These are phyloP conservation scores for Dipodascopsis uninucleata DNA, from an alignment of 805 yeast species.

Conservation along the genomic window DNA sequence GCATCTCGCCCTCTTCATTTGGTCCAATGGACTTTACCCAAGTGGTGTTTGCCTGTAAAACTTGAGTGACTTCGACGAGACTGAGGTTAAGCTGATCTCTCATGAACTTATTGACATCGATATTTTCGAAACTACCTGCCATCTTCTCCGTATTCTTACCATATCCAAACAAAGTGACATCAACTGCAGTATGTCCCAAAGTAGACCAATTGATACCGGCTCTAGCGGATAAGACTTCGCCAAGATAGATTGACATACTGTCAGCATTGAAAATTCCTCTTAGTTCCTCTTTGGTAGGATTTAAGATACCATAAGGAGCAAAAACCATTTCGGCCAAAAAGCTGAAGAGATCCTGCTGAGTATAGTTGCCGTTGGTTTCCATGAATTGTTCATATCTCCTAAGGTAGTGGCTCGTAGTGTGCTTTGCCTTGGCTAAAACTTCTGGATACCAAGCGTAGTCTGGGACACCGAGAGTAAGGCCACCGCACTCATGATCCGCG, in stretches of 20 bases:
- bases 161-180: slow-evolving; percentile 84
- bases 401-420: slow-evolving; percentile 65
- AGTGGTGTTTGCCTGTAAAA: slow-evolving; percentile 27
- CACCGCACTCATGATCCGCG: slow-evolving; percentile 96
- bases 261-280: slow-evolving; percentile 40
- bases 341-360: slow-evolving; percentile 1
- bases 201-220: slow-evolving; percentile 96
- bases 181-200: slow-evolving; percentile 94
- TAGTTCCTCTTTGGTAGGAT: slow-evolving; percentile 55
- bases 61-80: slow-evolving; percentile 32
- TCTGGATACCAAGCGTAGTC: slow-evolving; percentile 87
- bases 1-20: slow-evolving; percentile 9
- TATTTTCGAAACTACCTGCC: slow-evolving; percentile 82
- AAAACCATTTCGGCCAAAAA: slow-evolving; percentile 42
- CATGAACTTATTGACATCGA: slow-evolving; percentile 75
- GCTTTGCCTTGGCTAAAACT: slow-evolving; percentile 61
- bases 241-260: slow-evolving; percentile 43
- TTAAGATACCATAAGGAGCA: slow-evolving; percentile 62
- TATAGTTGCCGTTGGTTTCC: slow-evolving; percentile 9
- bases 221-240: slow-evolving; percentile 69
- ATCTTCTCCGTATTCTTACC: slow-evolving; percentile 56
- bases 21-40: slow-evolving; percentile 20
- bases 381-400: slow-evolving; percentile 28
- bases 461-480: slow-evolving; percentile 84
- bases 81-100: slow-evolving; percentile 45